These are phyloP conservation scores for Trametes sanguinea DNA, from an alignment of 768 basidiomycete species.

Conservation along the genomic window DNA sequence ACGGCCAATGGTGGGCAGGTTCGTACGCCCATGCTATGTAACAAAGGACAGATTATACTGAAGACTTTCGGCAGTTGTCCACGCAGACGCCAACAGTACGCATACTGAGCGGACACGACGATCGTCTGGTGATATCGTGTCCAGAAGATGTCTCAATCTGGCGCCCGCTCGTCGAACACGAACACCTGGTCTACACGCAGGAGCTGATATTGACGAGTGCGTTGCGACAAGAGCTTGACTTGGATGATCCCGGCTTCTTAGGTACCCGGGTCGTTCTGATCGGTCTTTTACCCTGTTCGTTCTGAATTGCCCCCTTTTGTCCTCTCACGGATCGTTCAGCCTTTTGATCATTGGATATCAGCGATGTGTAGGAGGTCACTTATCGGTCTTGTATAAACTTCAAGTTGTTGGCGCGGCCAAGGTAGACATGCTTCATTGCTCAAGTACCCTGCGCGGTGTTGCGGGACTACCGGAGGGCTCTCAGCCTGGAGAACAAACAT, in stretches of 20 bases:
- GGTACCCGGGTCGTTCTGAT: slow-evolving; percentile 10
- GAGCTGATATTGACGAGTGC: slow-evolving; percentile 68
- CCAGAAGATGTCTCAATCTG: slow-evolving; percentile 65
- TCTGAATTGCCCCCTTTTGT: no score
- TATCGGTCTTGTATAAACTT: no score
- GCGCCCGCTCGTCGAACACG: slow-evolving; percentile 55
- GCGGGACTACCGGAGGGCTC: no score
- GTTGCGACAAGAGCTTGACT: slow-evolving; percentile 67
- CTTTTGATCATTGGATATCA: no score
- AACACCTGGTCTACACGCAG: slow-evolving; percentile 62
- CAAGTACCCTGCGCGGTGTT: no score
- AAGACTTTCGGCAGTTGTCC: slow-evolving; percentile 37
- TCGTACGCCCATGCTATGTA: slow-evolving; percentile 17
- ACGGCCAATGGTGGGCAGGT: slow-evolving; percentile 74
- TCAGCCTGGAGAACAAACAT: no score
- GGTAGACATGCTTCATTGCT: no score
- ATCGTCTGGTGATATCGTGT: slow-evolving; percentile 68
- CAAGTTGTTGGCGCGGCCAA: no score
- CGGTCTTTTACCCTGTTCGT: background rate
- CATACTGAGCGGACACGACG: slow-evolving; percentile 48
- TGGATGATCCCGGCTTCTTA: slow-evolving; percentile 45
- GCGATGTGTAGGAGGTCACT: no score
- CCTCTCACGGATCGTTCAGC: no score
- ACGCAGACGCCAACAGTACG: slow-evolving; percentile 55
- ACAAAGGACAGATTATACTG: background rate